A percentile compares a stretch with the other conserved stretches of the same genome.
Conservation (phyloP, 1,284 basidiomycete genomes). For the Phlebopus sp. region DNA sequence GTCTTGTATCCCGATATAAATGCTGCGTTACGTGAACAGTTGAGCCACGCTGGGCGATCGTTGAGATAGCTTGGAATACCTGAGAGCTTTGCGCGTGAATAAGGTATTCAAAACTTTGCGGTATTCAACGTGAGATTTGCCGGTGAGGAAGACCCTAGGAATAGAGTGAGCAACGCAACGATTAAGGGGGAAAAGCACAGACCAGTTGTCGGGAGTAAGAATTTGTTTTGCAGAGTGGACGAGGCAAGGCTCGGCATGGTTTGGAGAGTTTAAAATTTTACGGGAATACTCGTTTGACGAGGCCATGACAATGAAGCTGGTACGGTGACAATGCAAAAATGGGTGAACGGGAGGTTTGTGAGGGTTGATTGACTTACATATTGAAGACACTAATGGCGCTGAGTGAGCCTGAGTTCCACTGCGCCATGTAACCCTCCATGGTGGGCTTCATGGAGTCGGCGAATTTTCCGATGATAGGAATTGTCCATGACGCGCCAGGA, state of each 20-base stretch:
- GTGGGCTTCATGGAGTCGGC: constrained; percentile 86
- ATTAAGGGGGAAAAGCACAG: constrained; percentile 15
- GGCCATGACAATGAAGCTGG: constrained; percentile 94
- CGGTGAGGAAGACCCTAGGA: constrained; percentile 91
- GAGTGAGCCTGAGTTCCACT: constrained; percentile 85
- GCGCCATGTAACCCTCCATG: constrained; percentile 85
- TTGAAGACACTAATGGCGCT: constrained; percentile 93
- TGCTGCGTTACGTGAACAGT: constrained; percentile 43
- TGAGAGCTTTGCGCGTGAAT: constrained; percentile 92
- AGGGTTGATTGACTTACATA: constrained; percentile 59
- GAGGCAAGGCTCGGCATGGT: constrained; percentile 88
- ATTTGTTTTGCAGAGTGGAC: constrained; percentile 92
- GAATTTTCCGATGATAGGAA: constrained; percentile 93
- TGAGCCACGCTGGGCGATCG: background rate
- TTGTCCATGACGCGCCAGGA: constrained; percentile 88
- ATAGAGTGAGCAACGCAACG: background rate
- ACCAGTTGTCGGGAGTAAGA: constrained; percentile 91
- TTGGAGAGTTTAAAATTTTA: constrained; percentile 92
- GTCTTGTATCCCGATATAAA: constrained; percentile 90
- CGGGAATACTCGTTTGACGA: constrained; percentile 88
- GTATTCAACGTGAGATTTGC: constrained; percentile 93
- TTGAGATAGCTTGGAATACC: constrained; percentile 46
- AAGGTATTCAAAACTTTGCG: constrained; percentile 88
- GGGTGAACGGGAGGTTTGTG: background rate
- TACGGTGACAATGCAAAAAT: constrained; percentile 11